Conservation (phyloP, 352 stramenopile species). For the Phytophthora kernoviae region DNA sequence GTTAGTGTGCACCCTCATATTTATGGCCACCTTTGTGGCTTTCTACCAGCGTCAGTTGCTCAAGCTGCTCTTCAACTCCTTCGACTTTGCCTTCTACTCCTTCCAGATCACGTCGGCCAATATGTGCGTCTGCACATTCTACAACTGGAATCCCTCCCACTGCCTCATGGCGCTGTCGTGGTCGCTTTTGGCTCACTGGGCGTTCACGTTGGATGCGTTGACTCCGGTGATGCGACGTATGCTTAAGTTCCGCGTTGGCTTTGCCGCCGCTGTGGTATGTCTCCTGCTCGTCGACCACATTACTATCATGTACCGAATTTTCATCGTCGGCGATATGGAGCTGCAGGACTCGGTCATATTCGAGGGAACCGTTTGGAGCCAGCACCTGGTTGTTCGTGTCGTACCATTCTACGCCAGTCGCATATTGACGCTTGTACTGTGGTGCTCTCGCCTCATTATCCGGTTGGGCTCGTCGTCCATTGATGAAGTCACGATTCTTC, state of each 20-base stretch:
- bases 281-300: slow-evolving; percentile 9
- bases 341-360: slow-evolving; percentile 15
- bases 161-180: slow-evolving; percentile 17
- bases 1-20: slow-evolving; percentile 12
- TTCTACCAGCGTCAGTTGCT: slow-evolving; percentile 46
- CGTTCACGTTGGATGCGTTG: slow-evolving; percentile 35
- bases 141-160: slow-evolving; percentile 8
- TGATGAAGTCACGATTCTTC: slow-evolving; percentile 26
- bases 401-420: slow-evolving; percentile 16
- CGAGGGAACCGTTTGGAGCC: slow-evolving; percentile 5
- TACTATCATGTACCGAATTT: slow-evolving; percentile 7
- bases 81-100: slow-evolving; percentile 50
- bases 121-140: slow-evolving; percentile 31
- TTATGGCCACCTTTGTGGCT: slow-evolving; percentile 13
- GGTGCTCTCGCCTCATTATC: slow-evolving; percentile 13
- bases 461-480: slow-evolving; percentile 12
- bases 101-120: slow-evolving; percentile 31
- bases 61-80: slow-evolving; percentile 31
- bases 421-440: slow-evolving; percentile 9
- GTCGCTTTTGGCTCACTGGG: slow-evolving; percentile 34
- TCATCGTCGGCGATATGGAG: slow-evolving; percentile 2
- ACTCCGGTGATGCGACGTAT: slow-evolving; percentile 33
- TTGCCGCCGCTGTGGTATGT: slow-evolving; percentile 1
- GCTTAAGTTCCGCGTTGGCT: slow-evolving; percentile 9
- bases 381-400: slow-evolving; percentile 7